A percentile compares a stretch with the other conserved stretches of the same genome.
Conservation (phyloP, 148 eudicot species). For the Hydrangea macrophylla region DNA sequence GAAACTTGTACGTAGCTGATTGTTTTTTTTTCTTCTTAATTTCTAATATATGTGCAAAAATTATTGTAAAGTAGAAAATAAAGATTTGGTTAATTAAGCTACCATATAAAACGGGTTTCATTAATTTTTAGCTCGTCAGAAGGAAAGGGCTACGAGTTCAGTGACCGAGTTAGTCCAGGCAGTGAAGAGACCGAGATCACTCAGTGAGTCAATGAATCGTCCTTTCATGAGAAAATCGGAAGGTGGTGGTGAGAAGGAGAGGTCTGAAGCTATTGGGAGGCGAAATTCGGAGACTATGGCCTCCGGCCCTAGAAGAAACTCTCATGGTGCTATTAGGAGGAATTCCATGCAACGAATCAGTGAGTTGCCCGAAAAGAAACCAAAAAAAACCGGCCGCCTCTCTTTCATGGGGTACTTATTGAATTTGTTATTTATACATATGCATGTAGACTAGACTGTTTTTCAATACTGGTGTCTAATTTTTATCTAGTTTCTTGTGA, state of each 20-base stretch:
- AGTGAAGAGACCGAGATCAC: slow-evolving; percentile 77
- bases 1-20: too few species aligned
- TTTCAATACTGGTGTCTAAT: too few species aligned
- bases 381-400: slow-evolving; percentile 48
- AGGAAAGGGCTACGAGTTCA: slow-evolving; percentile 71
- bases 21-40: too few species aligned
- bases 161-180: slow-evolving; percentile 89
- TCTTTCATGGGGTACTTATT: slow-evolving; percentile 78
- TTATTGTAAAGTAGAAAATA: too few species aligned
- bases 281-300: slow-evolving; percentile 42
- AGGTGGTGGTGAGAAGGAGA: slow-evolving; percentile 28
- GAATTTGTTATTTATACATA: too few species aligned
- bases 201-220: slow-evolving; percentile 70
- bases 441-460: too few species aligned
- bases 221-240: slow-evolving; percentile 62
- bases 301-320: slow-evolving; percentile 56
- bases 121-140: slow-evolving; percentile 88
- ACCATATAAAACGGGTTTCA: too few species aligned
- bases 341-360: slow-evolving; percentile 62
- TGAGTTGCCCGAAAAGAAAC: slow-evolving; percentile 73
- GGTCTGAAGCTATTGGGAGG: slow-evolving; percentile 37
- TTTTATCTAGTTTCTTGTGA: too few species aligned
- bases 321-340: slow-evolving; percentile 41
- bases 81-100: too few species aligned
- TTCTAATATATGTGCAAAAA: too few species aligned